Evolutionary conservation across 2,329 filamentous ascomycete genomes (phyloP).

Genomic region (Didymella glomerata): DNA sequence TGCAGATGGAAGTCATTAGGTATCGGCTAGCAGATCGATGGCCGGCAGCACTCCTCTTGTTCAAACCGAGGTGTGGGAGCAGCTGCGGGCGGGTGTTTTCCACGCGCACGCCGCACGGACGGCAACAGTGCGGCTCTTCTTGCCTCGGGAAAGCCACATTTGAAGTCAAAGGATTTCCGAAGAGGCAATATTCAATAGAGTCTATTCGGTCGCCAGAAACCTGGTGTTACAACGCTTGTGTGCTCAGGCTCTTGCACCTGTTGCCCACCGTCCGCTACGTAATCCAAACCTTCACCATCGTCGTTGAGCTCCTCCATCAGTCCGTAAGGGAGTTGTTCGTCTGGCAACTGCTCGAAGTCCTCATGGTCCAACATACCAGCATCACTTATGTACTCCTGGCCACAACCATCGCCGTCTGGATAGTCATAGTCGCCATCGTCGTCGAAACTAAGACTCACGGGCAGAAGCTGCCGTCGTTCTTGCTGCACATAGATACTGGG

Average conservation of each 20-base stretch:
- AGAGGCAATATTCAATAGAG: conserved; percentile 50
- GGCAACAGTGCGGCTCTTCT: conserved; percentile 1
- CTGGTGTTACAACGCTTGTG: conserved; percentile 31
- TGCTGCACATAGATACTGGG: conserved; percentile 43
- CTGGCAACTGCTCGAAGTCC: neutral
- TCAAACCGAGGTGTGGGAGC: conserved; percentile 38
- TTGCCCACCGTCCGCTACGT: conserved; percentile 10
- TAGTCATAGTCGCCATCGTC: neutral
- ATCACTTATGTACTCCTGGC: neutral
- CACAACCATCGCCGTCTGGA: neutral
- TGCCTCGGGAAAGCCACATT: conserved; percentile 12
- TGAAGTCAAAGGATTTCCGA: neutral
- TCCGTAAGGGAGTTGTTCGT: neutral
- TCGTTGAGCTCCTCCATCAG: neutral
- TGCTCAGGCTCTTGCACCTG: conserved; percentile 9
- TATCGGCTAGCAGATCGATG: conserved; percentile 26
- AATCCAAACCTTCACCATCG: conserved; percentile 1
- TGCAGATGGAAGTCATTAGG: conserved; percentile 31
- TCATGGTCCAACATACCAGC: neutral
- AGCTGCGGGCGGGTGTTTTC: conserved; percentile 26
- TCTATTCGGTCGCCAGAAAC: conserved; percentile 57
- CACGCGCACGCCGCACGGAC: conserved; percentile 21
- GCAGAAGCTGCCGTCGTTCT: conserved; percentile 25
- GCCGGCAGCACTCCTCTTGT: conserved; percentile 19
- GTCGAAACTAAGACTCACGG: neutral